Evolutionary conservation across 768 basidiomycete genomes (phyloP).

Genomic region (Serendipita sp.): DNA sequence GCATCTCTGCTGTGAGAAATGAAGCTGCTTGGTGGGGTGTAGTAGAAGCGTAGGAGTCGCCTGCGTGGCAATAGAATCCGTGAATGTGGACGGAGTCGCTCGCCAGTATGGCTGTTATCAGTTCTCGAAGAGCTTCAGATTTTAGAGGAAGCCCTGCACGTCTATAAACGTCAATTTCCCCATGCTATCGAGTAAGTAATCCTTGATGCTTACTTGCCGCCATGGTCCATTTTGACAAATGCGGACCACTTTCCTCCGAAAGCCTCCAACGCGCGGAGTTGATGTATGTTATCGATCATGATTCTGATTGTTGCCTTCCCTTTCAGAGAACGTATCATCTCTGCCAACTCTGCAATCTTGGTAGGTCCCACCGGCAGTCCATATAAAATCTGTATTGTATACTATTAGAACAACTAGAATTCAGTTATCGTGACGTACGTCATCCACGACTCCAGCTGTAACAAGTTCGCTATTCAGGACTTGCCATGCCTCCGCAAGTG

Average conservation of each 20-base stretch:
- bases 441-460: slow-evolving; percentile 56
- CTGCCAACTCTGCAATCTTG: slow-evolving; percentile 56
- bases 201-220: slow-evolving; percentile 47
- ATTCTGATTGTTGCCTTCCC: slow-evolving; percentile 49
- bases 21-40: slow-evolving; percentile 46
- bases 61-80: slow-evolving; percentile 74
- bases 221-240: slow-evolving; percentile 70
- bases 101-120: slow-evolving; percentile 36
- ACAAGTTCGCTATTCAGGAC: slow-evolving; percentile 52
- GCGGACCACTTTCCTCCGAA: slow-evolving; percentile 56
- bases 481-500: slow-evolving; percentile 67
- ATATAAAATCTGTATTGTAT: slow-evolving; percentile 67
- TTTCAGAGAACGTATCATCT: slow-evolving; percentile 28
- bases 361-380: slow-evolving; percentile 55
- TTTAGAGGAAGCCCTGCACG: slow-evolving; percentile 53
- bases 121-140: slow-evolving; percentile 37
- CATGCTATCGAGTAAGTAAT: neutral
- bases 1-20: slow-evolving; percentile 54
- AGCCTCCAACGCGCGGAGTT: slow-evolving; percentile 46
- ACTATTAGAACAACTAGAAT: slow-evolving; percentile 7
- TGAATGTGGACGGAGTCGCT: slow-evolving; percentile 48
- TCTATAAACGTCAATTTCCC: slow-evolving; percentile 25
- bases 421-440: slow-evolving; percentile 33
- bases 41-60: slow-evolving; percentile 62
- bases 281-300: slow-evolving; percentile 61